phyloP scores from a whole-genome alignment of 2,329 filamentous ascomycete species.

The Xylaria sp. region DNA sequence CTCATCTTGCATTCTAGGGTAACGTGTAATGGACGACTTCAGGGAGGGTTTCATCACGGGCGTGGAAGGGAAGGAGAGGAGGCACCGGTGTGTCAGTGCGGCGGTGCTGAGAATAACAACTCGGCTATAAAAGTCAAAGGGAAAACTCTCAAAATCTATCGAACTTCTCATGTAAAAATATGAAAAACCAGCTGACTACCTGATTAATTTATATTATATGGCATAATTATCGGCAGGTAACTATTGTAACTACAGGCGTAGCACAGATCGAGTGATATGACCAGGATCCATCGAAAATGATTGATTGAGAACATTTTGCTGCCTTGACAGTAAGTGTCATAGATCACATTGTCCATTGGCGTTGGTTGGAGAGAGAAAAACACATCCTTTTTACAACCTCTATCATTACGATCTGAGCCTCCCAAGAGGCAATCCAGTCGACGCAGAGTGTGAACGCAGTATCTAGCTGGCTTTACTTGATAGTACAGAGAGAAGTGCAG shows the following conservation, averaged over 20 bases:
- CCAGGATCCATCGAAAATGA: too few species aligned
- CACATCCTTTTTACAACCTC: background rate
- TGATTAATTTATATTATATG: conserved; percentile 10
- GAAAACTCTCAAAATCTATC: background rate
- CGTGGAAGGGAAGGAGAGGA: background rate
- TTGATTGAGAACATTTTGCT: too few species aligned
- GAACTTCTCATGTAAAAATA: conserved; percentile 5
- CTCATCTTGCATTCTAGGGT: background rate
- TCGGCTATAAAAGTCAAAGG: conserved; percentile 8
- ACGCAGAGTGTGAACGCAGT: background rate
- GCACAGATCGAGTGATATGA: too few species aligned
- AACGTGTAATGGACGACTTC: conserved; percentile 23
- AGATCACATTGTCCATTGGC: too few species aligned
- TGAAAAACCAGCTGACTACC: background rate
- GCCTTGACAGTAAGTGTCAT: too few species aligned
- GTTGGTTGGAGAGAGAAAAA: background rate
- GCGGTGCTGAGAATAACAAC: conserved; percentile 12
- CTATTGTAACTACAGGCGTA: too few species aligned
- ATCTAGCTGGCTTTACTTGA: conserved; percentile 11
- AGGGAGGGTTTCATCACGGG: background rate
- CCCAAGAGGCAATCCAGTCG: background rate
- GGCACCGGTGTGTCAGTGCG: background rate
- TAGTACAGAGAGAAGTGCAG: conserved; percentile 20
- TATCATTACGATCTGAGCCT: background rate
- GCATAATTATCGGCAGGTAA: too few species aligned